These are phyloP conservation scores for Colletotrichum agaves DNA, from an alignment of 2,329 filamentous ascomycete genomes.

Conservation along the genomic window DNA sequence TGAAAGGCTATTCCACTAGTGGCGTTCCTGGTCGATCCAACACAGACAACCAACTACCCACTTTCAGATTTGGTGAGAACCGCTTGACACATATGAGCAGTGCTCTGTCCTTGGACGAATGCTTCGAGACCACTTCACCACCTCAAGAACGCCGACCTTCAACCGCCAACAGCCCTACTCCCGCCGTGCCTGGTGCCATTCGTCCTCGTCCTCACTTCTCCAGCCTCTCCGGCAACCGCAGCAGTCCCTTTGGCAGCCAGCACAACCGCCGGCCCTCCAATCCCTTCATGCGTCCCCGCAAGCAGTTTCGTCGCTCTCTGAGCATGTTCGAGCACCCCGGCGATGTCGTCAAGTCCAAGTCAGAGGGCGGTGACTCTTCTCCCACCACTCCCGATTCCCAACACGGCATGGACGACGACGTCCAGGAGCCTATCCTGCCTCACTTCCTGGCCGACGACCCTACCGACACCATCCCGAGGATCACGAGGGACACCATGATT, in stretches of 20 bases:
- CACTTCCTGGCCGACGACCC: constrained; percentile 85
- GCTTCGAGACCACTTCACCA: constrained; percentile 80
- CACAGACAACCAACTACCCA: constrained; percentile 73
- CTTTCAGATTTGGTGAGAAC: constrained; percentile 74
- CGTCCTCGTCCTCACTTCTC: constrained; percentile 74
- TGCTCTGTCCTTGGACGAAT: constrained; percentile 78
- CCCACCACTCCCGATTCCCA: constrained; percentile 64
- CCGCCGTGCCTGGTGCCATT: constrained; percentile 66
- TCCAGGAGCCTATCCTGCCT: constrained; percentile 79
- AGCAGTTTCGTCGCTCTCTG: constrained; percentile 89
- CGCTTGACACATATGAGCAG: constrained; percentile 51
- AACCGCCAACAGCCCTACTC: constrained; percentile 69
- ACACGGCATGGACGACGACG: constrained; percentile 85
- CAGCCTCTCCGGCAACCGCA: constrained; percentile 68
- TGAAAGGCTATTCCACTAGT: constrained; percentile 79
- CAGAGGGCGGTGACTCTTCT: constrained; percentile 62
- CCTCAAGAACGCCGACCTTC: constrained; percentile 74
- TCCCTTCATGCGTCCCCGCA: constrained; percentile 79
- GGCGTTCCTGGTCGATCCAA: constrained; percentile 69
- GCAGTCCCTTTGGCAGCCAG: constrained; percentile 78
- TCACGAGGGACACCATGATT: constrained; percentile 82
- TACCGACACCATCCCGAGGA: constrained; percentile 87
- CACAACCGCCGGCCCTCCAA: constrained; percentile 80
- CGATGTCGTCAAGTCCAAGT: constrained; percentile 85
- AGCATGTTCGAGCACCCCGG: constrained; percentile 98